Evolutionary conservation across 129 eudicot genomes (phyloP).

Genomic region (Dittrichia graveolens): DNA sequence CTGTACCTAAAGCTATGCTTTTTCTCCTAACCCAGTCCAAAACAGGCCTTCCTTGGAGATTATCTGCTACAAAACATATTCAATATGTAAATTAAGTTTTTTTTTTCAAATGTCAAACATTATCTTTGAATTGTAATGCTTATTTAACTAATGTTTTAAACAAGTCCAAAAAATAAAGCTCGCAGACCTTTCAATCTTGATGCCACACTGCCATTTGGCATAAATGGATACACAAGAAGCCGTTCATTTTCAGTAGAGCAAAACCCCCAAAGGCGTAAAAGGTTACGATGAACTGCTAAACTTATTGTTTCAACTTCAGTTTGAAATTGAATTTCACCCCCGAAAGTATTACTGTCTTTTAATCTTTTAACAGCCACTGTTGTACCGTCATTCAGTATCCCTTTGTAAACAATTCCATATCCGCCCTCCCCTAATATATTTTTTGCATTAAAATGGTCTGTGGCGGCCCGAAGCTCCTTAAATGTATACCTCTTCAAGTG

Average conservation of each 20-base stretch:
- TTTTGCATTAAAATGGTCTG: conserved; percentile 76
- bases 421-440: conserved; percentile 83
- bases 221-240: conserved; percentile 85
- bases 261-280: conserved; percentile 89
- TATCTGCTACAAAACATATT: conserved; percentile 50
- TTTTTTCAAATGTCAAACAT: conserved; percentile 11
- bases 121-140: not conserved
- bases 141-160: not conserved
- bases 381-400: conserved; percentile 68
- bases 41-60: conserved; percentile 69
- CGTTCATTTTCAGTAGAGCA: conserved; percentile 89
- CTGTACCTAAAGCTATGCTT: conserved; percentile 87
- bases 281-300: conserved; percentile 93
- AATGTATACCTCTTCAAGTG: conserved; percentile 75
- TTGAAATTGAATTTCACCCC: conserved; percentile 95
- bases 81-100: not conserved
- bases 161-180: not conserved
- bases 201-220: conserved; percentile 94
- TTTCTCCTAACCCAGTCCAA: conserved; percentile 87
- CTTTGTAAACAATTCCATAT: conserved; percentile 85
- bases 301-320: conserved; percentile 91
- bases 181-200: conserved; percentile 81
- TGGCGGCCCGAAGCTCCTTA: conserved; percentile 86
- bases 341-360: conserved; percentile 73
- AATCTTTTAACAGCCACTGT: conserved; percentile 84